phyloP scores from a whole-genome alignment of 345 rosid genomes.

The Trapa incisa region DNA sequence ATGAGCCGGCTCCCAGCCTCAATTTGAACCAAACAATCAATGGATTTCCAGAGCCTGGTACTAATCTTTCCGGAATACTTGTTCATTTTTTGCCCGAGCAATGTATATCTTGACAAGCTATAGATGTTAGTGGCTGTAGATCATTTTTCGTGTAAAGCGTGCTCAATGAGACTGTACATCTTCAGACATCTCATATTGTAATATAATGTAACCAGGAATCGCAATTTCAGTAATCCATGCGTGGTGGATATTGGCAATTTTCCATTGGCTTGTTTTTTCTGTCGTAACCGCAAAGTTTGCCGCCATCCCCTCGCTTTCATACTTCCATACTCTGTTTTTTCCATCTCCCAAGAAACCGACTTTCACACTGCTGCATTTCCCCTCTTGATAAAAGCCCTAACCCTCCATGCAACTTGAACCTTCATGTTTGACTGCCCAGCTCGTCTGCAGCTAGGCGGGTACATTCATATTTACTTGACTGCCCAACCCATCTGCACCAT shows the following conservation, averaged over 20 bases:
- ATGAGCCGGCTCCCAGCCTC: slow-evolving; percentile 18
- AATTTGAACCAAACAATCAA: slow-evolving; percentile 8
- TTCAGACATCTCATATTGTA: slow-evolving; percentile 4
- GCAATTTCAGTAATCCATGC: neutral
- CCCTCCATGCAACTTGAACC: neutral
- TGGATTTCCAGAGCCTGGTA: slow-evolving; percentile 2
- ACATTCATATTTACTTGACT: too few relatives aligned
- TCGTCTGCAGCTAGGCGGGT: neutral
- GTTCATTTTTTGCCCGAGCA: neutral
- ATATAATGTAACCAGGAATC: slow-evolving; percentile 3
- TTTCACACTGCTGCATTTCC: neutral
- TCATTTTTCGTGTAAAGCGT: slow-evolving; percentile 11
- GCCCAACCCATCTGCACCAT: too few relatives aligned
- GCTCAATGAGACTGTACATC: slow-evolving; percentile 8
- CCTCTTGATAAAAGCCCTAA: slow-evolving; percentile 18
- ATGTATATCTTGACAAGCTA: slow-evolving; percentile 12
- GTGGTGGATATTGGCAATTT: neutral
- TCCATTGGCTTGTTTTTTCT: slow-evolving; percentile 3
- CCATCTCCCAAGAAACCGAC: slow-evolving; percentile 13
- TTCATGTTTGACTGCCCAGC: neutral
- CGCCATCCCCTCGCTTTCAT: neutral
- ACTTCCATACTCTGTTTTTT: slow-evolving; percentile 4
- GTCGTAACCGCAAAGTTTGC: slow-evolving; percentile 24
- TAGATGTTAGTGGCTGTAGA: neutral
- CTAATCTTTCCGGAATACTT: neutral